Base-by-base conservation (phyloP, 2,329 filamentous ascomycete genomes). In the Mycogone perniciosa region DNA sequence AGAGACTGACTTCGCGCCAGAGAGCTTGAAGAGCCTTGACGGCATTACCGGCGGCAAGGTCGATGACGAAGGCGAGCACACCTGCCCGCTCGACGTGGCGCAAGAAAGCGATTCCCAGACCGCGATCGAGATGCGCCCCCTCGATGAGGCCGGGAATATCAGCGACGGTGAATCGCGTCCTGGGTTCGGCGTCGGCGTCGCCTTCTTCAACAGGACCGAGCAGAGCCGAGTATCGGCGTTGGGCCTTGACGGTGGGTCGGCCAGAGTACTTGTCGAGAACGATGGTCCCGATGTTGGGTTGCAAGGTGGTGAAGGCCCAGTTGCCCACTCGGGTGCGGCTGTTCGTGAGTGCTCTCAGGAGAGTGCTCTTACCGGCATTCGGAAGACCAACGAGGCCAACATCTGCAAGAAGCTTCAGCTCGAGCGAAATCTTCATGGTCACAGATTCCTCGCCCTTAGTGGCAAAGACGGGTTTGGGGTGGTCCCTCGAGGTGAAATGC, bases 241-340 rank as follows among this genome's bases (percentile, higher is more conserved):
- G 66, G 46, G 68, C 70, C 40, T 65, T 68, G 42, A 79, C 67
- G 5, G 71, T 50, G 1, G 90, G 89, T 0, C 88, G 82, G 2
- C 91, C 89, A 52, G 83, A 84, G 71, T 93, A 81, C 64, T 91
- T 82, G 67, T 99, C 93, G 8, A 99, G 79, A 10, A 97, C 86
- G 6, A 99, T 89, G 1, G 93, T 99, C 46, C 93, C 93, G 49
- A 99, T 95, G 59, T 95, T 96, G 3, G 93, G 93, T 59, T 91
- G 86, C 7, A 99, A 76, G 0, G 93, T 99, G 3, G 93, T 99
- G 67, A 99, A 99, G 7, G 90, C 92, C 93, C 93, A 99, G 65
- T 88, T 85, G 38, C 93, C 93, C 31, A 99, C 84, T 37, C 93
- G 82, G 2, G 93, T 89, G 53, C 90, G 85, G 65, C 88, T 95